A percentile compares a stretch with the other conserved stretches of the same genome.
These are phyloP conservation scores for Selaginella moellendorffii DNA, from an alignment of 75 land plant genomes.

Conservation along the genomic window DNA sequence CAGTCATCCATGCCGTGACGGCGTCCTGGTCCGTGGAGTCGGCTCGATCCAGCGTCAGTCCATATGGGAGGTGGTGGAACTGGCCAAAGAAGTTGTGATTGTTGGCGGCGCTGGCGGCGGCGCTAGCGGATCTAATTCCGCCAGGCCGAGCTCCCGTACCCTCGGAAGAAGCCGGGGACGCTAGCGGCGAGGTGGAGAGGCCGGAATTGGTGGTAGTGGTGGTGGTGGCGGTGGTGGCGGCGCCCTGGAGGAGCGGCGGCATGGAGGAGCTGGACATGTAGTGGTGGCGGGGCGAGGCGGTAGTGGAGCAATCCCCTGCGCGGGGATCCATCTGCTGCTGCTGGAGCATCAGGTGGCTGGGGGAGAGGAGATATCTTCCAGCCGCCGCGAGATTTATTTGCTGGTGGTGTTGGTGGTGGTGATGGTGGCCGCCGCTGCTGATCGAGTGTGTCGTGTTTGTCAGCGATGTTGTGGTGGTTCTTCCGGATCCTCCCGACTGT, in stretches of 20 bases:
- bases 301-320: constrained; percentile 12
- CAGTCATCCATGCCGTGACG: neutral
- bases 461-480: too few relatives aligned
- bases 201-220: neutral
- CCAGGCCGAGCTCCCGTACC: neutral
- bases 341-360: neutral
- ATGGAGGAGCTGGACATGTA: neutral
- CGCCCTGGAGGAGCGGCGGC: neutral
- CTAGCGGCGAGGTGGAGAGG: constrained; percentile 6
- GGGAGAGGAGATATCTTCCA: neutral
- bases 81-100: neutral
- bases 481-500: too few relatives aligned
- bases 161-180: constrained; percentile 4
- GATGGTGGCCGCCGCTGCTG: too few relatives aligned
- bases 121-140: too few relatives aligned
- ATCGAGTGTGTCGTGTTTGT: too few relatives aligned
- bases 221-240: constrained; percentile 6
- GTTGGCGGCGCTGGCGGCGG: neutral
- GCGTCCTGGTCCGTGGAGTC: neutral
- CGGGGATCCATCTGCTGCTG: neutral
- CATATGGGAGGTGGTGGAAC: neutral
- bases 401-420: too few relatives aligned
- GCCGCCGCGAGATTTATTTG: neutral
- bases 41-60: neutral
- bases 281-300: constrained; percentile 14